Evolutionary conservation across 2,329 filamentous ascomycete species (phyloP), one percentile per base, ranked within the genome.

Genomic region (Talaromyces marneffei): DNA sequence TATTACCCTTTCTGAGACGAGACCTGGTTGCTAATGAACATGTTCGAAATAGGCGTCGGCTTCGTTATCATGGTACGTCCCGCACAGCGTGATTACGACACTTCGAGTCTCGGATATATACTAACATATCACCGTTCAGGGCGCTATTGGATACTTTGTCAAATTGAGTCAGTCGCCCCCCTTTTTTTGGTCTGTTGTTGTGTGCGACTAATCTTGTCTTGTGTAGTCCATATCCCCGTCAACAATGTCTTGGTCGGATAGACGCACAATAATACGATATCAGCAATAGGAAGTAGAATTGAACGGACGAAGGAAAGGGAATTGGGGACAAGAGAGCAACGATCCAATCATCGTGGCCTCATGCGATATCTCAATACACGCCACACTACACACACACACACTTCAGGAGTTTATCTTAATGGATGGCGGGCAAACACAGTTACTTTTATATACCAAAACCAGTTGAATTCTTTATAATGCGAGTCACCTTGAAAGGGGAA

Each of bases 81-180:
- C 16, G 46, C 16, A 55, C 9, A 44, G 27, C 66, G 61, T 63
- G 57, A 33, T 18, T 29, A 16, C 16, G 10, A 39, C 12, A 5
- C 18, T 35, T 54, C 18, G 10, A 39, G 20, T 6, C 4, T 20
- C 14, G 40, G 48, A 14, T n/a, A 14, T 44, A 39, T 33, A 54
- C 35, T 57, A 55, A 60, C 48, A 56, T n/a, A 40, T 29, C n/a
- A 59, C 65, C 61, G 50, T 27, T 46, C 62, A 72, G 72, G 81
- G 81, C 65, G 79, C 81, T 55, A 85, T 84, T 67, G 83, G 83
- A 63, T 85, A 85, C 72, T 78, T 85, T 60, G 82, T 85, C 66
- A 85, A 85, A 76, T 73, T 85, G 72, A 84, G 82, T 84, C 70
- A 65, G 80, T 75, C n/a, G n/a, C n/a, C 25, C 18, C 48, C 25